phyloP scores from a whole-genome alignment of 441 rosid species.

The Dalechampia spathulata region DNA sequence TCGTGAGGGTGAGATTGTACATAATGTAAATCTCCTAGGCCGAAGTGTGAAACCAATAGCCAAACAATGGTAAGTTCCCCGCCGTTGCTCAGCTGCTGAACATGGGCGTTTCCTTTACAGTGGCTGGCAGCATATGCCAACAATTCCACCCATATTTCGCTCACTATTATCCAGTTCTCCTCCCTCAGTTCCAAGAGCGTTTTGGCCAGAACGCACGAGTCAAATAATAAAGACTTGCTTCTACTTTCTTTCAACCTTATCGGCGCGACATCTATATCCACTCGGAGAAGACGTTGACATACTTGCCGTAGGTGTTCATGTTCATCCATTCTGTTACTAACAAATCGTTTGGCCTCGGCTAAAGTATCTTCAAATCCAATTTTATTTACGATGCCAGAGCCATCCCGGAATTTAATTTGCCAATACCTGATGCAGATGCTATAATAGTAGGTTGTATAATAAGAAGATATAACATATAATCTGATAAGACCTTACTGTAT shows the following conservation, averaged over 20 bases:
- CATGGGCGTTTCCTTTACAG: slow-evolving; percentile 41
- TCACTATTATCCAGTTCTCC: slow-evolving; percentile 39
- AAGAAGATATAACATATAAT: slow-evolving; percentile 55
- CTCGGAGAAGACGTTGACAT: slow-evolving; percentile 14
- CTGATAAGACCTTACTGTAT: slow-evolving; percentile 41
- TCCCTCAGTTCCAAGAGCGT: slow-evolving; percentile 20
- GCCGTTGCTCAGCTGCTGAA: slow-evolving; percentile 49
- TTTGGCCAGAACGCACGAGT: slow-evolving; percentile 44
- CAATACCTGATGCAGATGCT: slow-evolving; percentile 50
- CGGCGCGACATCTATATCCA: slow-evolving; percentile 30
- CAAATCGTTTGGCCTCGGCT: slow-evolving; percentile 40
- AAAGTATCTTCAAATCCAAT: slow-evolving; percentile 34
- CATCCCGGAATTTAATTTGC: background rate
- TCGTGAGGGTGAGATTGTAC: background rate
- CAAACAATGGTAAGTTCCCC: slow-evolving; percentile 60
- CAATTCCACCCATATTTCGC: slow-evolving; percentile 54
- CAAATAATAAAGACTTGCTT: slow-evolving; percentile 61
- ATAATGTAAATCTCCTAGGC: slow-evolving; percentile 21
- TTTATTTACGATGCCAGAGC: background rate
- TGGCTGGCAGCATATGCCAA: slow-evolving; percentile 43
- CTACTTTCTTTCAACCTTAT: slow-evolving; percentile 39
- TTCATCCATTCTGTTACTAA: slow-evolving; percentile 12
- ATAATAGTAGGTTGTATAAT: slow-evolving; percentile 45
- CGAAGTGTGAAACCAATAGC: slow-evolving; percentile 62
- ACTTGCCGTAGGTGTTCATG: slow-evolving; percentile 5